Evolutionary conservation across 441 rosid species (phyloP).

Genomic region (Sinapis alba): DNA sequence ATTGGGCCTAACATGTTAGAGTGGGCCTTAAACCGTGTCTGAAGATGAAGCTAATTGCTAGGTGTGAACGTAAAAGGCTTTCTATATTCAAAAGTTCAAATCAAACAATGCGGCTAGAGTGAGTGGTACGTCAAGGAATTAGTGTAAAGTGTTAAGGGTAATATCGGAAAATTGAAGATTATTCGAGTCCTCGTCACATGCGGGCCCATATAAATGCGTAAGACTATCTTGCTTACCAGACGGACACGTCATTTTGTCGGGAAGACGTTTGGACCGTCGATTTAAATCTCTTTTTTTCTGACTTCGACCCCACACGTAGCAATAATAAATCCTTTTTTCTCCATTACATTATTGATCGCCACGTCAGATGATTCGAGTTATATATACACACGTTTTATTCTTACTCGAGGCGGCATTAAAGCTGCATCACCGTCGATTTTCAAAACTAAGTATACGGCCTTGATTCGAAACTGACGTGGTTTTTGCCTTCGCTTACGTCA

Average conservation of each 20-base stretch:
- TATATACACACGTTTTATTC: conserved; percentile 31
- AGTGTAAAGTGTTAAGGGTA: conserved; percentile 19
- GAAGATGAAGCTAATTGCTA: too few species aligned
- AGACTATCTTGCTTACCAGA: conserved; percentile 38
- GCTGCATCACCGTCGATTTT: conserved; percentile 18
- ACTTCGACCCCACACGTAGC: conserved; percentile 29
- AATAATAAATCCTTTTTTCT: neutral
- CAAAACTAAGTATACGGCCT: neutral
- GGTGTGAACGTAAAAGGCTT: too few species aligned
- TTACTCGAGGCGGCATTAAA: conserved; percentile 16
- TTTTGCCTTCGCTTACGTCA: conserved; percentile 18
- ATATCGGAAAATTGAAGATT: neutral
- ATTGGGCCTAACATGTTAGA: neutral
- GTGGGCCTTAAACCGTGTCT: too few species aligned
- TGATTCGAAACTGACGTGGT: conserved; percentile 7
- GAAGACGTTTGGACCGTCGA: conserved; percentile 36
- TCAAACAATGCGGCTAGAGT: conserved; percentile 32
- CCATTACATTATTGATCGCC: conserved; percentile 32
- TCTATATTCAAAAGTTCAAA: too few species aligned
- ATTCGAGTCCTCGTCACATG: conserved; percentile 30
- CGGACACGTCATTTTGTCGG: conserved; percentile 44
- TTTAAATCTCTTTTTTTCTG: conserved; percentile 27
- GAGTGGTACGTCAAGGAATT: conserved; percentile 6
- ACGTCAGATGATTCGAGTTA: conserved; percentile 35
- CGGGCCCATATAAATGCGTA: conserved; percentile 32